These are phyloP conservation scores for Salix purpurea DNA, from an alignment of 345 rosid species.

Conservation along the genomic window DNA sequence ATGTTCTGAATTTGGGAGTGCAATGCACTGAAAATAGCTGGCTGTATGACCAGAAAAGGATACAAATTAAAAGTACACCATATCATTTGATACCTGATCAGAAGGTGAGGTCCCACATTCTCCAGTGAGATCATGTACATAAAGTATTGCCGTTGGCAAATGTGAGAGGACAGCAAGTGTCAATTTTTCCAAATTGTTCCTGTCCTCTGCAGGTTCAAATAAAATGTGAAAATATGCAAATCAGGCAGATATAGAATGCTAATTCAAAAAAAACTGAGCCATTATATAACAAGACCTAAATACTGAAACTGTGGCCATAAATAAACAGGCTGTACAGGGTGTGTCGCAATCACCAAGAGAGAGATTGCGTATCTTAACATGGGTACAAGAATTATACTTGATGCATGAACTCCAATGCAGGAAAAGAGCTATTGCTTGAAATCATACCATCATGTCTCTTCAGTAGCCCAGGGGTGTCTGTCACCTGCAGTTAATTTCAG, in stretches of 20 bases:
- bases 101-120: constrained; percentile 91
- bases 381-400: not conserved
- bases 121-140: constrained; percentile 93
- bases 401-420: too few relatives aligned
- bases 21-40: too few relatives aligned
- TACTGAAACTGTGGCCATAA: not conserved
- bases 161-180: constrained; percentile 92
- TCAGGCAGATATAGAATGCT: constrained; percentile 9
- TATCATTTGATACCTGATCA: constrained; percentile 59
- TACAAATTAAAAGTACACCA: not conserved
- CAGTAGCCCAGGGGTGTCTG: constrained; percentile 93
- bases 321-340: too few relatives aligned
- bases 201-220: constrained; percentile 50
- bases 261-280: not conserved
- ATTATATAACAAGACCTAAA: not conserved
- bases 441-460: constrained; percentile 74
- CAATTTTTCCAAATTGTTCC: constrained; percentile 87
- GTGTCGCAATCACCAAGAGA: not conserved
- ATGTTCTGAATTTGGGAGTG: too few relatives aligned
- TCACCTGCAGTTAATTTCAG: constrained; percentile 54
- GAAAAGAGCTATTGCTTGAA: not conserved
- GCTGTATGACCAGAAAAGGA: too few relatives aligned
- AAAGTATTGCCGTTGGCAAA: constrained; percentile 84
- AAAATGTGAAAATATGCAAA: not conserved
- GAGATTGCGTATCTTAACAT: not conserved